These are phyloP conservation scores for Thalassiosira hispida DNA, from an alignment of 352 stramenopile genomes.

Conservation along the genomic window DNA sequence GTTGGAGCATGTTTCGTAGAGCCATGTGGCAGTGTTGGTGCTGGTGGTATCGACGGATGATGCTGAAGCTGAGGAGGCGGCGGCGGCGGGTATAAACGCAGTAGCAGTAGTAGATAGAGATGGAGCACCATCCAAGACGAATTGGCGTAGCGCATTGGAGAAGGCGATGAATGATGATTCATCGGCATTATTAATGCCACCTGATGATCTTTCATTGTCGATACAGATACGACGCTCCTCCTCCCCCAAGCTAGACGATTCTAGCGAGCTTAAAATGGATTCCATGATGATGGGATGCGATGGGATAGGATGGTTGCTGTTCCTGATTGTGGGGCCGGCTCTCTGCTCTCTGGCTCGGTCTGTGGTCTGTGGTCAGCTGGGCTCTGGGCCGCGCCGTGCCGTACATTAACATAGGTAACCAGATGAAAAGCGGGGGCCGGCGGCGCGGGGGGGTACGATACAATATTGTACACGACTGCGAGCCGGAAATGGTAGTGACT, in stretches of 20 bases:
- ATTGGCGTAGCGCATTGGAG: constrained; percentile 30
- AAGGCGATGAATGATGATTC: constrained; percentile 20
- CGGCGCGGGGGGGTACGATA: too few species aligned
- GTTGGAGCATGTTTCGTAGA: constrained; percentile 46
- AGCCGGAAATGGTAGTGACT: too few species aligned
- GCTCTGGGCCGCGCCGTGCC: too few species aligned
- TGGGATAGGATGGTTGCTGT: too few species aligned
- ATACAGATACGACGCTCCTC: not conserved
- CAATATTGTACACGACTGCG: not conserved
- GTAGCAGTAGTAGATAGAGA: not conserved
- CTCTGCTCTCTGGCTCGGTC: too few species aligned
- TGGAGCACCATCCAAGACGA: not conserved
- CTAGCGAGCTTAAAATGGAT: constrained; percentile 30
- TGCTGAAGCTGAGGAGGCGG: not conserved
- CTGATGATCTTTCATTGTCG: not conserved
- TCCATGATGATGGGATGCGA: constrained; percentile 29
- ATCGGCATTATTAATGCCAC: not conserved
- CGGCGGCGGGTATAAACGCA: not conserved
- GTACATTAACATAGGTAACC: too few species aligned
- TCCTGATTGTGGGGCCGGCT: too few species aligned
- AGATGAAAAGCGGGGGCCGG: too few species aligned
- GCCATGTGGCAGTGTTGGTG: constrained; percentile 24
- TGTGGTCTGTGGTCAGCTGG: too few species aligned
- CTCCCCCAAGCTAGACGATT: not conserved
- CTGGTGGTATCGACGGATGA: not conserved